Conservation (phyloP, 345 rosid genomes). For the Schrenkiella parvula region DNA sequence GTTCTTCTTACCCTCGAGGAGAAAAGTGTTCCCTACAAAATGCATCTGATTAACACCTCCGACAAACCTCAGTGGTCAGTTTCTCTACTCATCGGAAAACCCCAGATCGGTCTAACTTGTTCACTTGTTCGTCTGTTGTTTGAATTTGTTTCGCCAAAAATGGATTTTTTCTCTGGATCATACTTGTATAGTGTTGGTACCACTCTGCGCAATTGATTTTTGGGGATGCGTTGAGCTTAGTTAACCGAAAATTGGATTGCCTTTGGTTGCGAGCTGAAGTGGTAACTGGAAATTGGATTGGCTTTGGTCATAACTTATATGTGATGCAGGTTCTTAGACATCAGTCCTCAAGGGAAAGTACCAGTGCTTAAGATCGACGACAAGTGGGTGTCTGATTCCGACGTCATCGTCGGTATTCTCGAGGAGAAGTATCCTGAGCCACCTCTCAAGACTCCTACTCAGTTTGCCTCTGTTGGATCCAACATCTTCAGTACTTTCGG, state of each 20-base stretch:
- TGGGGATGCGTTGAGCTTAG: background rate
- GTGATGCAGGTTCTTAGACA: conserved; percentile 62
- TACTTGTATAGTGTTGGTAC: background rate
- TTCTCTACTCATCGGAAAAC: background rate
- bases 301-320: background rate
- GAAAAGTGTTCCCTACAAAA: conserved; percentile 66
- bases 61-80: conserved; percentile 82
- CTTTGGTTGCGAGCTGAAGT: too few relatives aligned
- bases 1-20: conserved; percentile 76
- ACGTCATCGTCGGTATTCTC: conserved; percentile 66
- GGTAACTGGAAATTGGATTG: background rate
- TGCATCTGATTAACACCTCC: conserved; percentile 48
- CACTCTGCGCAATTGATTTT: too few relatives aligned
- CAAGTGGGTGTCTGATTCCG: conserved; percentile 88
- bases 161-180: background rate
- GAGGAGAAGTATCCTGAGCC: conserved; percentile 88
- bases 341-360: conserved; percentile 78
- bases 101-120: background rate
- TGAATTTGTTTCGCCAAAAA: background rate
- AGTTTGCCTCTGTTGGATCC: conserved; percentile 68
- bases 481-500: conserved; percentile 59
- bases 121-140: background rate
- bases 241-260: too few relatives aligned
- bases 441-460: conserved; percentile 58
- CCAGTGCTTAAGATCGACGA: conserved; percentile 72